Conservation (phyloP, 202 grass and related monocot species). For the Brachypodium distachyon region DNA sequence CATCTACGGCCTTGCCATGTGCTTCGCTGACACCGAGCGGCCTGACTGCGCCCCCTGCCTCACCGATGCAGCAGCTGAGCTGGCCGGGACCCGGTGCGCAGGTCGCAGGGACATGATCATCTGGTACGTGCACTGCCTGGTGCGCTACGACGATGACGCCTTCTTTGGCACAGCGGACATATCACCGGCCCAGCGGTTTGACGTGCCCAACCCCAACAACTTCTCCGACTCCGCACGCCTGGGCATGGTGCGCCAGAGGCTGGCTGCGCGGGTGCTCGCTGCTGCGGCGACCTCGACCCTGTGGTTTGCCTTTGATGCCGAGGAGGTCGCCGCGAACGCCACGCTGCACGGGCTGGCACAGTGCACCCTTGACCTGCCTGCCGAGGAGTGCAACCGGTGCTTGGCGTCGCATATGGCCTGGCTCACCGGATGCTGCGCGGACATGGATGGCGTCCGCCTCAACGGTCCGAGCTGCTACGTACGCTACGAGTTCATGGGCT, state of each 20-base stretch:
- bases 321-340: background rate
- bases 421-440: background rate
- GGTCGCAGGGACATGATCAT: background rate
- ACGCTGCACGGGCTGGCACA: conserved; percentile 19
- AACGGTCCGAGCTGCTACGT: conserved; percentile 21
- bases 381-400: conserved; percentile 11
- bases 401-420: background rate
- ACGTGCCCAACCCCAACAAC: conserved; percentile 16
- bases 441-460: conserved; percentile 18
- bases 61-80: background rate
- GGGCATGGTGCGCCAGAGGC: background rate
- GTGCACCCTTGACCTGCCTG: background rate
- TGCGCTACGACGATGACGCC: conserved; percentile 13
- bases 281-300: background rate
- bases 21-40: background rate
- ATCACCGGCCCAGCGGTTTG: background rate
- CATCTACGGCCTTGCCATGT: conserved; percentile 30
- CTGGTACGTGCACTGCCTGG: conserved; percentile 20
- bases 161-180: conserved; percentile 9
- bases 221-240: background rate
- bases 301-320: background rate
- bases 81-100: background rate
- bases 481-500: conserved; percentile 9
- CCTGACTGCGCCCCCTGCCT: conserved; percentile 15
- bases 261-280: background rate